Percentiles rank a stretch among this genome's conserved stretches.
phyloP scores from a whole-genome alignment of 495 filamentous ascomycete genomes.

The Trichoderma parareesei region DNA sequence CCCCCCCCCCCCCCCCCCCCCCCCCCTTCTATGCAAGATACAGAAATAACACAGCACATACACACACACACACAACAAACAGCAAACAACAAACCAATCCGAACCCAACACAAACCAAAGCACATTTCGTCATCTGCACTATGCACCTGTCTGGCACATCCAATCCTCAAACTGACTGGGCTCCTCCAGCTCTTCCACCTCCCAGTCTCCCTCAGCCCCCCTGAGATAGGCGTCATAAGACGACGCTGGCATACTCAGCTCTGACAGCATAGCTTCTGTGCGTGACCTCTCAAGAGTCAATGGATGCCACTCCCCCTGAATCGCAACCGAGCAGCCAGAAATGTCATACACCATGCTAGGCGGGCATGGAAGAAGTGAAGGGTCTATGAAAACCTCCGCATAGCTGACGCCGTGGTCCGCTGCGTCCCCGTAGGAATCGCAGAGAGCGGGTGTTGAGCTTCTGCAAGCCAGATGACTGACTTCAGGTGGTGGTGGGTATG shows the following conservation, averaged over 20 bases:
- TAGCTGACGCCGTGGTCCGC: background rate
- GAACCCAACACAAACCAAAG: too few species aligned
- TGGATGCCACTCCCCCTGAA: background rate
- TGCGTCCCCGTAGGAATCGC: background rate
- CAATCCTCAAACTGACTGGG: background rate
- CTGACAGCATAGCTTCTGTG: background rate
- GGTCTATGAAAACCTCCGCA: background rate
- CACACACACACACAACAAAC: too few species aligned
- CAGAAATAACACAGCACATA: too few species aligned
- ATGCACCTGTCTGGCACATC: background rate
- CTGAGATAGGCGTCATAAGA: background rate
- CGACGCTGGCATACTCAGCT: background rate
- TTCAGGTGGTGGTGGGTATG: too few species aligned
- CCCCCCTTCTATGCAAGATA: too few species aligned
- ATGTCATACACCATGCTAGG: background rate
- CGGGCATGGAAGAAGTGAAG: background rate
- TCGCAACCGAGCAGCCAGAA: background rate
- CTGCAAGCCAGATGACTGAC: background rate
- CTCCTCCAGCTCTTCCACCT: background rate
- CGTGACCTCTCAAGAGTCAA: background rate
- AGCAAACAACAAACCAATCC: too few species aligned
- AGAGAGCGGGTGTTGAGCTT: background rate
- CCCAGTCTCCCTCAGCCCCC: background rate
- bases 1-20: too few species aligned
- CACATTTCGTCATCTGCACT: background rate